Base-by-base conservation (phyloP, 2,329 filamentous ascomycete species). In the Penicillium sp. region DNA sequence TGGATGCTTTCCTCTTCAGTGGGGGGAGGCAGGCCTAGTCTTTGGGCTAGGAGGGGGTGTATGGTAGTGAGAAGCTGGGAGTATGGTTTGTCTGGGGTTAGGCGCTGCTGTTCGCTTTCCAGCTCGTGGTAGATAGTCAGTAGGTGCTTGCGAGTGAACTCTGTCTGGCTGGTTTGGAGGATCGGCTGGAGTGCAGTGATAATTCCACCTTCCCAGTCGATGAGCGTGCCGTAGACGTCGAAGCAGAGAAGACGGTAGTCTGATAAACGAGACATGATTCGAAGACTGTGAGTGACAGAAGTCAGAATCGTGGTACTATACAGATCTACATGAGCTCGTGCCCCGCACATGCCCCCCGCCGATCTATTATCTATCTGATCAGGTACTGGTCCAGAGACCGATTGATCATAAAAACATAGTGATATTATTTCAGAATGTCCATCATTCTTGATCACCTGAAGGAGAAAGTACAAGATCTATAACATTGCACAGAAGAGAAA, bases 211-310 rank as follows among this genome's bases (percentile, higher is more conserved):
- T 92, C 88, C 89, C 88, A 92, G 78, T 93, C 88, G 59, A 93
- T 85, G 3, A 93, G 81, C 0, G 90, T 93, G 72, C 90, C 89
- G 72, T 90, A 93, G 77, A 89, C 86, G 75, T 93, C 90, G 75
- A 93, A 92, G 67, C 85, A 87, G 50, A 91, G 83, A 58, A 84
- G 74, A 25, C 74, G 75, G 70, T 79, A 82, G 53, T 76, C 68
- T 9, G 66, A 64, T 21, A 75, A 65, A 35, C 50, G 50, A 19
- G 67, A 55, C 68, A 72, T 72, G 13, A 26, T 62, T 31, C 8
- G 2, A 23, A 25, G 35, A 5, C 6, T 42, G 37, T 13, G 35
- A 39, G n/a, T n/a, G 35, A 10, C 35, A 39, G n/a, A 4, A 39
- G 16, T 29, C 3, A 10, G 19, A 16, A 8, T 39, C 16, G 9